Evolutionary conservation across 2,329 filamentous ascomycete genomes (phyloP), one percentile per base, ranked within the genome.

Genomic region (Aspergillus sergii): DNA sequence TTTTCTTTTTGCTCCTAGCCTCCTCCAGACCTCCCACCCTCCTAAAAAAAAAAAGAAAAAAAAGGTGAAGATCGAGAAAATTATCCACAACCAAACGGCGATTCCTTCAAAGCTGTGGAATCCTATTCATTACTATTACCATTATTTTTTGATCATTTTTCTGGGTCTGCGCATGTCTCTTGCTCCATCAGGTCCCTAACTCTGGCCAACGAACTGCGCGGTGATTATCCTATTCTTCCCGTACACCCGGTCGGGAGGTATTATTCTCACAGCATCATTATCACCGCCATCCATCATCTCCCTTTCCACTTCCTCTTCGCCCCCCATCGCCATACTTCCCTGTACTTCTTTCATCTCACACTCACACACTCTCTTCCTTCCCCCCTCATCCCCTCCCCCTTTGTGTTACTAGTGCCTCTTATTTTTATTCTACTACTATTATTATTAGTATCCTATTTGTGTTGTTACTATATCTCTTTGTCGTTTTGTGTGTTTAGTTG

Each of bases 261-360:
- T 51, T 55, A 45, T 61, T 51, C 60, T 58, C 48, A 10, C 43
- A 53, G 36, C 55, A 61, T 59, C 55, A 57, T 53, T 50, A 59
- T 46, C 50, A 46, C 57, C 50, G 50, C 41, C 59, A 32, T 54
- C 59, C 32, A 41, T 62, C 55, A 50, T 58, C 54, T 60, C 67
- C 60, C 60, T 57, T 60, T 62, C 58, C 50, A 55, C 59, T 57
- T 46, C 56, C 26, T 46, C 46, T 54, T 39, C 54, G 51, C 57
- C 51, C 30, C 61, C 57, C 57, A 63, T 57, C 61, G 57, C 57
- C 63, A 60, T 66, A 54, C 64, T 68, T 67, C 66, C 66, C 65
- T 61, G 64, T 63, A 61, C 55, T 60, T 61, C 57, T 62, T 48
- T 55, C 55, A 61, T 54, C 55, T 63, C 58, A 59, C 23, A 19